Evolutionary conservation across 306 rosid genomes (phyloP).

Genomic region (Pterocarpus santalinus): DNA sequence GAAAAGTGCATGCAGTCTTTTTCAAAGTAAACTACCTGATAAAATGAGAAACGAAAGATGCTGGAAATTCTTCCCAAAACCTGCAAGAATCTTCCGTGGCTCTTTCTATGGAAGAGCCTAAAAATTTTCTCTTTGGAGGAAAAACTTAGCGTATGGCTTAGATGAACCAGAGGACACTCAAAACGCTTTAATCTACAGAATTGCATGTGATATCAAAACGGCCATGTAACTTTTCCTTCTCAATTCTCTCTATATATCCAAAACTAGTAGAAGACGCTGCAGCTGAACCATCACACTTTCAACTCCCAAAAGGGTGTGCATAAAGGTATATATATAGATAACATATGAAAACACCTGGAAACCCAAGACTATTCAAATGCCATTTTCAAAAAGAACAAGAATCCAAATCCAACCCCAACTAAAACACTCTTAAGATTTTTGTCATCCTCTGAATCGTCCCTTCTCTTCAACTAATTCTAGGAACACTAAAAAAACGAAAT

Average conservation of each 20-base stretch:
- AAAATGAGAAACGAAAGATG: slow-evolving; percentile 24
- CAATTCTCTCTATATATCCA: background rate
- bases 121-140: background rate
- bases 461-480: slow-evolving; percentile 30
- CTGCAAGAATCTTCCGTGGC: slow-evolving; percentile 34
- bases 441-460: background rate
- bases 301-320: slow-evolving; percentile 19
- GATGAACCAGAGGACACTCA: slow-evolving; percentile 24
- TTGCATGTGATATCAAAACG: slow-evolving; percentile 14
- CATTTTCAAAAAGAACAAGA: slow-evolving; percentile 28
- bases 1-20: slow-evolving; percentile 6
- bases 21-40: slow-evolving; percentile 40
- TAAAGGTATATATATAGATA: slow-evolving; percentile 5
- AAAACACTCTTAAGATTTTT: slow-evolving; percentile 41
- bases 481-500: background rate
- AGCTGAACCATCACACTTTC: slow-evolving; percentile 13
- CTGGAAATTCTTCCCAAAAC: slow-evolving; percentile 35
- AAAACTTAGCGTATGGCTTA: background rate
- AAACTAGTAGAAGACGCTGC: background rate
- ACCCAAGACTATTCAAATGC: slow-evolving; percentile 20
- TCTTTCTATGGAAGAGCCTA: too few species aligned
- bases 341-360: slow-evolving; percentile 7
- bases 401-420: slow-evolving; percentile 52
- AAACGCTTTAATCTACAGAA: background rate
- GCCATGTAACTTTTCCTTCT: slow-evolving; percentile 30